Conservation (phyloP, 2,329 filamentous ascomycete species). For the Botrytis hyacinthi region DNA sequence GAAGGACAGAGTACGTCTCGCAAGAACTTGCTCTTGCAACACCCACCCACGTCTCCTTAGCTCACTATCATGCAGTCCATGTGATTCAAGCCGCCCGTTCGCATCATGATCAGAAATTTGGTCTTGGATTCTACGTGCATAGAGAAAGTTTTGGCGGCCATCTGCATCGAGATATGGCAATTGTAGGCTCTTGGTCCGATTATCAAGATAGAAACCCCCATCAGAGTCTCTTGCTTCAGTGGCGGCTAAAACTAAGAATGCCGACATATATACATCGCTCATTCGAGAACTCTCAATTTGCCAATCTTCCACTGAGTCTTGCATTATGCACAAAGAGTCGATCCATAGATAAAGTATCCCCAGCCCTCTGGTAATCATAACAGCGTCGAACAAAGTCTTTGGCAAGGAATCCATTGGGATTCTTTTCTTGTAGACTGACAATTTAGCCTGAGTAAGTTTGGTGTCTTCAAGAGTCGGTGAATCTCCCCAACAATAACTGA, state of each 20-base stretch:
- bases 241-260: background rate
- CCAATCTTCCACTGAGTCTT: background rate
- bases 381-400: background rate
- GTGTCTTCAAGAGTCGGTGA: background rate
- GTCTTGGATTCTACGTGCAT: background rate
- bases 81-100: background rate
- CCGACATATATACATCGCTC: background rate
- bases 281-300: background rate
- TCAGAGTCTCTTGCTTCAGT: background rate
- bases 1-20: background rate
- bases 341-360: background rate
- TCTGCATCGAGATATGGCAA: background rate
- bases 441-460: background rate
- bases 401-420: background rate
- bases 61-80: background rate
- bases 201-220: background rate
- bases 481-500: background rate
- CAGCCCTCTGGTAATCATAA: background rate
- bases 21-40: background rate
- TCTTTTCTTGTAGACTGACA: background rate
- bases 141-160: background rate
- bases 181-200: background rate
- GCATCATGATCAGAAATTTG: background rate
- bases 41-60: background rate
- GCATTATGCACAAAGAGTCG: background rate